Evolutionary conservation across 306 rosid species (phyloP), one percentile per base, ranked within the genome.

Genomic region (cucumber (Cucumis sativus)): DNA sequence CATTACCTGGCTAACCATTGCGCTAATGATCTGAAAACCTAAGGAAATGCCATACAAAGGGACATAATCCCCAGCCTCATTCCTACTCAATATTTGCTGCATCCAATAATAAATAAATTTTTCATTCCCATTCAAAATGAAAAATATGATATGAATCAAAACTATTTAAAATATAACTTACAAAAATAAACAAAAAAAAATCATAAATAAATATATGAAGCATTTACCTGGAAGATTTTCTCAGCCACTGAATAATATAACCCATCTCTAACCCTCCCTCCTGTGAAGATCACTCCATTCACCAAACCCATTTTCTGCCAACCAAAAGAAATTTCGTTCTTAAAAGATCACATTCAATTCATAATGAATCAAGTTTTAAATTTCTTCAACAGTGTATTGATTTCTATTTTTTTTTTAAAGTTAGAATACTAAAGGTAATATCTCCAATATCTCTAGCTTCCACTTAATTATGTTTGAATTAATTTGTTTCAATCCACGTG

Each of bases 201-300:
- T n/a, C n/a, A n/a, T n/a, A n/a, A n/a, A n/a, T n/a, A n/a, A n/a
- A n/a, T n/a, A n/a, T n/a, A n/a, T n/a, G n/a, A n/a, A n/a, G n/a
- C n/a, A n/a, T n/a, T 69, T 84, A 92, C 97, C 97, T 90, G 63
- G 45, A 88, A 90, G 58, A 92, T 86, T 75, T n/a, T 81, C 47
- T 79, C 67, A 73, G 79, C 83, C 73, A 85, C 77, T 71, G 87
- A 83, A 70, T 81, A 88, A 80, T 92, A 92, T 51, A 72, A 67
- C 43, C 97, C 97, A 10, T 51, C 51, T 43, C 90, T 86, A 51
- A 85, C 93, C 90, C 85, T 83, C 12, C 97, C 97, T 78, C 97
- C 96, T 8, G 97, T 92, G 83, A 92, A 88, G 37, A 92, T 86
- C 82, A 90, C 91, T 59, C 97, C 97, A 79, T 92, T 92, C 65